These are phyloP conservation scores for Candida cerambycidarum DNA, from an alignment of 805 yeast species.

Conservation along the genomic window DNA sequence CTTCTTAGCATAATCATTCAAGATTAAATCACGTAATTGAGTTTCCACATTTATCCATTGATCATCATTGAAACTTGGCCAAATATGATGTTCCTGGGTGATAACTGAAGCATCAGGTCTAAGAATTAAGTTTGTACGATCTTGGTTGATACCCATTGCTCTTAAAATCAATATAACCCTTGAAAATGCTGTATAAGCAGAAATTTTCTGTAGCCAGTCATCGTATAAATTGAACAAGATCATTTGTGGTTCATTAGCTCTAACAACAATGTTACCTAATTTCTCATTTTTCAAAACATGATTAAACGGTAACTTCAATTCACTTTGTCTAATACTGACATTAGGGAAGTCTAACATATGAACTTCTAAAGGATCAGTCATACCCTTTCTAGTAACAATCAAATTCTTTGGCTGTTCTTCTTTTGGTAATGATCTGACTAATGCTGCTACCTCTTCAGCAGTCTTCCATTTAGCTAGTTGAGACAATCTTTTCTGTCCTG, in stretches of 20 bases:
- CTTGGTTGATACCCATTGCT: conserved; percentile 75
- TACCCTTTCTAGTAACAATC: conserved; percentile 85
- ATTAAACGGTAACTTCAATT: conserved; percentile 84
- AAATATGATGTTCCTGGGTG: conserved; percentile 77
- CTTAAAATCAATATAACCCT: conserved; percentile 80
- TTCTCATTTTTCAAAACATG: conserved; percentile 82
- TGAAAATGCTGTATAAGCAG: conserved; percentile 92
- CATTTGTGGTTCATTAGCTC: conserved; percentile 93
- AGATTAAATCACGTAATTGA: conserved; percentile 81
- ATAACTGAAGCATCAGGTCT: conserved; percentile 70
- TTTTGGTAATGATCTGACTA: conserved; percentile 81
- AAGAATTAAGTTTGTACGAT: conserved; percentile 70
- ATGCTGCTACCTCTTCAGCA: conserved; percentile 94
- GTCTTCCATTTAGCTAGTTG: conserved; percentile 98
- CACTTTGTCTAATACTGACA: conserved; percentile 84
- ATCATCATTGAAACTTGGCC: conserved; percentile 89
- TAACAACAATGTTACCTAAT: conserved; percentile 71
- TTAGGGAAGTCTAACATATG: conserved; percentile 97
- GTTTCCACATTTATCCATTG: conserved; percentile 93
- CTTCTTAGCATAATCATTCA: conserved; percentile 80
- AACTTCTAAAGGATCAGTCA: conserved; percentile 92
- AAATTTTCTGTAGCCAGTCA: conserved; percentile 84
- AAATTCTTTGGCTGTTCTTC: conserved; percentile 95
- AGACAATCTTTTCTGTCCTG: conserved; percentile 91
- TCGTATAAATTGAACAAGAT: conserved; percentile 87